Evolutionary conservation across 495 filamentous ascomycete genomes (phyloP).

Genomic region (Hyaloscypha finlandica): DNA sequence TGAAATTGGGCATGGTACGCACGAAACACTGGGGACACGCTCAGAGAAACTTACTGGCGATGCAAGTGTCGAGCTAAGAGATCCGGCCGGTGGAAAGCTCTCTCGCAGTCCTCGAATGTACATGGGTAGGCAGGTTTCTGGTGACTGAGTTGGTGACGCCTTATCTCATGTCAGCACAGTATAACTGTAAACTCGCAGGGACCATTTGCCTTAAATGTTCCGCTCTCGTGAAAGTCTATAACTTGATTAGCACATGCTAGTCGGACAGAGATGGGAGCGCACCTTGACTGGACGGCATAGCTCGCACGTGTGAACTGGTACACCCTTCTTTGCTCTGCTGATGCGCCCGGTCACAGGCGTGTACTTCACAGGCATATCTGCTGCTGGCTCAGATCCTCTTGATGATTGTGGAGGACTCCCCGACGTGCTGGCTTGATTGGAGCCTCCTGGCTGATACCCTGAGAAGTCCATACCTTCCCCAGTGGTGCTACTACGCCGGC

Average conservation of each 20-base stretch:
- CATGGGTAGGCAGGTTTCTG: constrained; percentile 70
- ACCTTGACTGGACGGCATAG: constrained; percentile 28
- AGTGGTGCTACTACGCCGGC: constrained; percentile 21
- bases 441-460: constrained; percentile 19
- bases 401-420: constrained; percentile 27
- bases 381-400: constrained; percentile 27
- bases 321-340: constrained; percentile 81
- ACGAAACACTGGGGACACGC: not conserved
- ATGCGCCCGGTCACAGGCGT: constrained; percentile 77
- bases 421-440: constrained; percentile 20
- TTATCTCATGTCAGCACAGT: constrained; percentile 32
- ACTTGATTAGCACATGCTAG: constrained; percentile 31
- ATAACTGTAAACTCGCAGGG: not conserved
- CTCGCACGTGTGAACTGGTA: constrained; percentile 76
- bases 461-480: constrained; percentile 26
- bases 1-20: no score
- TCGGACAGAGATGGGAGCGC: constrained; percentile 16
- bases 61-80: constrained; percentile 77
- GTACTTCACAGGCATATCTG: constrained; percentile 50
- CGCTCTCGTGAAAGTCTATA: constrained; percentile 74
- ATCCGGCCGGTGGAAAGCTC: constrained; percentile 71
- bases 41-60: constrained; percentile 66
- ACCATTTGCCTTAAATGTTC: constrained; percentile 72
- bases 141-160: constrained; percentile 88
- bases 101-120: constrained; percentile 61